Evolutionary conservation across 257 asterid species (phyloP).

Genomic region (Penstemon barbatus): DNA sequence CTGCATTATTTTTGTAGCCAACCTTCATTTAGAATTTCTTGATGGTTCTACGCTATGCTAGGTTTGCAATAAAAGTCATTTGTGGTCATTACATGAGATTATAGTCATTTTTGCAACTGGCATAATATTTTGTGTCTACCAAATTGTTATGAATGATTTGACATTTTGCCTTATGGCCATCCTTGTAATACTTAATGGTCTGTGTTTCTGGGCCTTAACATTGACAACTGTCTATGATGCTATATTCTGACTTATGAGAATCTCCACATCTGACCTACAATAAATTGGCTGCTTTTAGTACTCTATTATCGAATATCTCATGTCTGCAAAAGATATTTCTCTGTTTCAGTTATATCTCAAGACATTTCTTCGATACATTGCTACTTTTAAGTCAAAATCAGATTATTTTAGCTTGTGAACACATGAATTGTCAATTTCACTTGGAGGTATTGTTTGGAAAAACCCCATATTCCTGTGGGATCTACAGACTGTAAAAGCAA

Average conservation of each 20-base stretch:
- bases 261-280: constrained; percentile 1
- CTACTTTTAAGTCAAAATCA: neutral
- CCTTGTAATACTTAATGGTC: neutral
- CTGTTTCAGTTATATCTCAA: constrained; percentile 4
- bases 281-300: neutral
- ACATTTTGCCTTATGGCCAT: constrained; percentile 4
- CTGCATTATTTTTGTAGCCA: constrained; percentile 9
- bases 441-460: neutral
- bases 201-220: constrained; percentile 1
- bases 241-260: constrained; percentile 1
- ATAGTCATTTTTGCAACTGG: neutral
- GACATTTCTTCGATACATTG: neutral
- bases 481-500: constrained; percentile 10
- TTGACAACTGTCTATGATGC: neutral
- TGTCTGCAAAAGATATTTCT: neutral
- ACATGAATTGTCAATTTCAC: constrained; percentile 7
- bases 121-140: neutral
- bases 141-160: neutral
- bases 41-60: neutral
- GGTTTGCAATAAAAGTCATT: constrained; percentile 4
- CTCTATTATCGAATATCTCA: neutral
- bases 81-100: constrained; percentile 1
- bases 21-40: constrained; percentile 1
- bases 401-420: neutral
- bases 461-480: neutral